Conservation (phyloP, 2,329 filamentous ascomycete genomes). For the Claviceps sp. region DNA sequence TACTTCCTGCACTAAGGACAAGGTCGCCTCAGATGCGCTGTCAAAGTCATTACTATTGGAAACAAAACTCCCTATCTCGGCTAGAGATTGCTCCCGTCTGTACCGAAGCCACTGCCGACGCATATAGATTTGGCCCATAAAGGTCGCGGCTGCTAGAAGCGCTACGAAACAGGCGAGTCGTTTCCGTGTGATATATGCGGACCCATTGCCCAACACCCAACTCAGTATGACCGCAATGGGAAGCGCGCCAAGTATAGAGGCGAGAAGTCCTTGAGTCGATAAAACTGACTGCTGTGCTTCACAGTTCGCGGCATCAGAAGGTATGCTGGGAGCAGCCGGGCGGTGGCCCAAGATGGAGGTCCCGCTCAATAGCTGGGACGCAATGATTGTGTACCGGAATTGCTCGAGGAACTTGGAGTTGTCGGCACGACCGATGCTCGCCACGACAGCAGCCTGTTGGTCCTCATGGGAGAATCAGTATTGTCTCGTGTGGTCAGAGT, state of each 20-base stretch:
- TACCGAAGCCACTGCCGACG: conserved; percentile 73
- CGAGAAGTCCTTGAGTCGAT: conserved; percentile 36
- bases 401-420: conserved; percentile 80
- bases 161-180: conserved; percentile 35
- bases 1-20: conserved; percentile 85
- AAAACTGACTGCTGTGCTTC: conserved; percentile 16
- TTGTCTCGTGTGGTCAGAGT: background rate
- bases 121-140: conserved; percentile 53
- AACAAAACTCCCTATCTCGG: conserved; percentile 55
- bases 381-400: conserved; percentile 86
- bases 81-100: conserved; percentile 59
- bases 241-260: conserved; percentile 36
- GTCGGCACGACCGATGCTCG: conserved; percentile 60
- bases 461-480: background rate
- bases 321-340: conserved; percentile 11
- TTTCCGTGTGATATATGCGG: conserved; percentile 41
- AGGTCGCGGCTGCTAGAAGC: conserved; percentile 39
- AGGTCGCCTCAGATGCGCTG: conserved; percentile 57
- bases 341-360: conserved; percentile 36
- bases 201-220: conserved; percentile 47
- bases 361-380: conserved; percentile 74
- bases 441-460: conserved; percentile 53
- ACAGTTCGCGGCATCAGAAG: conserved; percentile 5
- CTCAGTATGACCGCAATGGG: conserved; percentile 59
- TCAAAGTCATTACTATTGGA: conserved; percentile 70